Percentiles rank a stretch among this genome's conserved stretches.
Evolutionary conservation across 2,329 filamentous ascomycete genomes (phyloP).

Genomic region (Meredithiella fracta): DNA sequence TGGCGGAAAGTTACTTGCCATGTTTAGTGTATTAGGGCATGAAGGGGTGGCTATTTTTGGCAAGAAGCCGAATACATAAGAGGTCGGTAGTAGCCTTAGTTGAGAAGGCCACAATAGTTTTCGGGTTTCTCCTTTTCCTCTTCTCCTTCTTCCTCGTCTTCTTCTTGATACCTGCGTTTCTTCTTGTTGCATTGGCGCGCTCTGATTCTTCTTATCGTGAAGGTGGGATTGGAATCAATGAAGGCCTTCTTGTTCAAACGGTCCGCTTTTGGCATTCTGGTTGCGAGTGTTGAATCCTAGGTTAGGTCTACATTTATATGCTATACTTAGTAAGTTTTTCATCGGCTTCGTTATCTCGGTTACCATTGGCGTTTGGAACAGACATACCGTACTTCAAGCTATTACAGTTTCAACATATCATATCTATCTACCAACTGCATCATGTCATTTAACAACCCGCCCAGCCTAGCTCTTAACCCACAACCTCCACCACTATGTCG

Average conservation of each 20-base stretch:
- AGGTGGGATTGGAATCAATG: neutral
- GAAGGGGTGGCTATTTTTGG: no score
- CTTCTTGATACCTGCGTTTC: neutral
- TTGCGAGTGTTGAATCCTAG: slow-evolving; percentile 4
- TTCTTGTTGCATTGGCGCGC: neutral
- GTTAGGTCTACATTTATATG: neutral
- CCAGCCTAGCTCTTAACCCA: neutral
- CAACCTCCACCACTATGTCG: neutral
- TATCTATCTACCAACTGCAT: neutral
- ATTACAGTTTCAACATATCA: no score
- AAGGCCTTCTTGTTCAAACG: slow-evolving; percentile 1
- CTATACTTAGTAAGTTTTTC: neutral
- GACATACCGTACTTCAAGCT: no score
- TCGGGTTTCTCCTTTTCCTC: no score
- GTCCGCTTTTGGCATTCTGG: slow-evolving; percentile 1
- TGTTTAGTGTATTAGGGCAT: no score
- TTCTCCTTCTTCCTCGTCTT: no score
- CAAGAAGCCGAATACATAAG: no score
- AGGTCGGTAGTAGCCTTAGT: no score
- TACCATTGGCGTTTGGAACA: no score
- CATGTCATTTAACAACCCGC: neutral
- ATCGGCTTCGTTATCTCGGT: neutral
- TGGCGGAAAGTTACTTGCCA: no score
- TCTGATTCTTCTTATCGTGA: neutral
- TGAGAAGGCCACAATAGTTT: no score